Base-by-base conservation (phyloP, 495 filamentous ascomycete genomes). In the Talaromyces thailandensis region DNA sequence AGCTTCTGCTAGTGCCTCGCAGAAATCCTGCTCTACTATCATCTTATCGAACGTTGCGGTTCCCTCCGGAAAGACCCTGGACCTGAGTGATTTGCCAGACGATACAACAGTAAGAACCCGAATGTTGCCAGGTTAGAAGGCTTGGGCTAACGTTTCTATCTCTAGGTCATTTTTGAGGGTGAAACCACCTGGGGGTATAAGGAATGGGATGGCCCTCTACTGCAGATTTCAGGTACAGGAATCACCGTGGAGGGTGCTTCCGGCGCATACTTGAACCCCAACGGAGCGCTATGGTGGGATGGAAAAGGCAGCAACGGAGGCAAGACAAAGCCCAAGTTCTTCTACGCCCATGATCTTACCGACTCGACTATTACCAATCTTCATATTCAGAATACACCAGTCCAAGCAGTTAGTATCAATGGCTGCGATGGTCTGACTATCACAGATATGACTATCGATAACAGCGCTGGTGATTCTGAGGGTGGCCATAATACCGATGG, bases 251-350 rank as follows among this genome's bases (percentile, higher is more conserved):
- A 72, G 37, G 80, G 79, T 48, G 75, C 77, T 8, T 65, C 65
- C 1, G 78, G 76, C 1, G 69, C 74, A 25, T 61, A 73, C 29
- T 69, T 84, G 51, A 65, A 84, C 60, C 77, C 77, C 26, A 71
- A 75, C 52, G 82, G 81, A 7, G 71, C 73, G 0, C 61, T 62
- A 16, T 83, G 77, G 76, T 84, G 81, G 81, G 81, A 84, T 65
- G 77, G 78, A 4, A 9, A 78, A 29, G 81, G 81, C 16, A 63
- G 71, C 35, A 80, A 79, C 61, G 82, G 82, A 12, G 79, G 81
- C 8, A 79, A 76, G 68, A 79, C 66, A 16, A 84, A 84, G 70
- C 74, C 74, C 64, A 82, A 82, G 69, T 83, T 83, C 71, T 84
- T 83, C 71, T 69, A 69, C 56, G 80, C 75, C 16, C 78, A 81